Conservation (phyloP, 1,139 yeast species). For the Suhomyces ambrosiae region DNA sequence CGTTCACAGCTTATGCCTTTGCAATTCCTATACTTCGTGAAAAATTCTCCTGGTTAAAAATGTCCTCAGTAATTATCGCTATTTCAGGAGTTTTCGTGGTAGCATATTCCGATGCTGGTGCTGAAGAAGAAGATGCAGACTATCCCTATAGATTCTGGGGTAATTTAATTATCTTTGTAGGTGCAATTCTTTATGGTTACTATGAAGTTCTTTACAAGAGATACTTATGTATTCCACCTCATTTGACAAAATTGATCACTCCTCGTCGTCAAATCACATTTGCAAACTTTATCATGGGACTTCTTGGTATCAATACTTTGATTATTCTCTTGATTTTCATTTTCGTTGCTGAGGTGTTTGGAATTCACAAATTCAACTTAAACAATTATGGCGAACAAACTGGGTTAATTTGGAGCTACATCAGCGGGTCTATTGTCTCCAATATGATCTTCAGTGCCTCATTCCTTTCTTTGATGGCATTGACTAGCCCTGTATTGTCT, state of each 20-base stretch:
- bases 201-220: slow-evolving; percentile 85
- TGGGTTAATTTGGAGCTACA: slow-evolving; percentile 43
- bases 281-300: slow-evolving; percentile 51
- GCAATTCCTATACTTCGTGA: slow-evolving; percentile 77
- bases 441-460: slow-evolving; percentile 73
- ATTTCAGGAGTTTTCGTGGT: slow-evolving; percentile 75
- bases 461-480: slow-evolving; percentile 76
- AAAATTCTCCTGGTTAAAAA: slow-evolving; percentile 63
- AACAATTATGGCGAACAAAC: slow-evolving; percentile 49
- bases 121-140: slow-evolving; percentile 19
- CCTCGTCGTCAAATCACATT: slow-evolving; percentile 52
- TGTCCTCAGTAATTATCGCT: slow-evolving; percentile 70
- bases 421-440: slow-evolving; percentile 54
- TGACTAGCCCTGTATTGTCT: slow-evolving; percentile 84
- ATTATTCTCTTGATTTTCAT: slow-evolving; percentile 51
- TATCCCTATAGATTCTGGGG: slow-evolving; percentile 72
- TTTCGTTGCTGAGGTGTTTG: slow-evolving; percentile 53
- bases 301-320: slow-evolving; percentile 63
- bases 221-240: slow-evolving; percentile 71
- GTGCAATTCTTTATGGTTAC: slow-evolving; percentile 83
- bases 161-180: slow-evolving; percentile 67
- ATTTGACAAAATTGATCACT: slow-evolving; percentile 44
- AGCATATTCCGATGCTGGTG: slow-evolving; percentile 61
- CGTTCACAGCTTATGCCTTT: slow-evolving; percentile 84
- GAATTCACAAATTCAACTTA: slow-evolving; percentile 60